A percentile compares a stretch with the other conserved stretches of the same genome.
Conservation (phyloP, 2,329 filamentous ascomycete species). For the Sporothrix brunneoviolacea region DNA sequence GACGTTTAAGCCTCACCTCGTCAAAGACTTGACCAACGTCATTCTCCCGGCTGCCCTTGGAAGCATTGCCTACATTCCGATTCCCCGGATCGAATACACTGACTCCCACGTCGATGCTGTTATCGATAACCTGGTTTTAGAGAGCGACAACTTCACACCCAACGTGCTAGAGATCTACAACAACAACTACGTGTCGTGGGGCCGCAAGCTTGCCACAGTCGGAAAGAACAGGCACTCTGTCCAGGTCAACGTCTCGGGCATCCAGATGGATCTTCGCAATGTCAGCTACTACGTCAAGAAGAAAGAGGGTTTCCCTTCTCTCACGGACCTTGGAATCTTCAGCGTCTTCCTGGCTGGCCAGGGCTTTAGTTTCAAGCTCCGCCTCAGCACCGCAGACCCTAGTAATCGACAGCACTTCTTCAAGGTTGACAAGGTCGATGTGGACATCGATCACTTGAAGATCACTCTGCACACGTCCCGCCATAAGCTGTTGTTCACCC, state of each 20-base stretch:
- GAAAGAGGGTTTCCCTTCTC: constrained; percentile 84
- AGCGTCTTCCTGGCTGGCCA: constrained; percentile 83
- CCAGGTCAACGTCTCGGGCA: constrained; percentile 77
- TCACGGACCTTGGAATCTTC: constrained; percentile 81
- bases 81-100: constrained; percentile 89
- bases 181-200: constrained; percentile 94
- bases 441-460: constrained; percentile 72
- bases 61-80: constrained; percentile 80
- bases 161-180: constrained; percentile 83
- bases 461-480: constrained; percentile 92
- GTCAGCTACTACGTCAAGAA: constrained; percentile 93
- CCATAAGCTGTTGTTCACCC: constrained; percentile 81
- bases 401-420: constrained; percentile 77
- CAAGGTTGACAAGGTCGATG: constrained; percentile 84
- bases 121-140: constrained; percentile 89
- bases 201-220: constrained; percentile 84
- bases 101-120: constrained; percentile 80
- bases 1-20: constrained; percentile 82
- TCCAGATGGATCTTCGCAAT: constrained; percentile 87
- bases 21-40: constrained; percentile 83
- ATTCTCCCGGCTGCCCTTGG: constrained; percentile 80
- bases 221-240: constrained; percentile 72
- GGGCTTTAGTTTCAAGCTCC: constrained; percentile 87
- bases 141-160: constrained; percentile 94
- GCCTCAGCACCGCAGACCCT: constrained; percentile 73